Percentiles rank a stretch among this genome's conserved stretches.
phyloP scores from a whole-genome alignment of 768 basidiomycete species.

The Tephrocybe sp. region DNA sequence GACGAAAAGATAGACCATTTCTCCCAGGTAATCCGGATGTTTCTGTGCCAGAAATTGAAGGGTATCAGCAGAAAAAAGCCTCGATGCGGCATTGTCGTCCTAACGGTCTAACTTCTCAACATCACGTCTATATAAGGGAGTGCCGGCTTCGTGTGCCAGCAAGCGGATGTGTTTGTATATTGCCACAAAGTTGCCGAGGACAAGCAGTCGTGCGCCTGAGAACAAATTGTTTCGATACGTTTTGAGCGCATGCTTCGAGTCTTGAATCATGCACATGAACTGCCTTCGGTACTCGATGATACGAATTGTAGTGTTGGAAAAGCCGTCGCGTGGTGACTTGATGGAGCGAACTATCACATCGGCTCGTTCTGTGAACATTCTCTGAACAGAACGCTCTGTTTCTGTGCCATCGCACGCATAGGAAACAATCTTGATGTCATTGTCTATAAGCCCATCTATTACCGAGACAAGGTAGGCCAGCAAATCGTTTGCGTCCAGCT shows the following conservation, averaged over 20 bases:
- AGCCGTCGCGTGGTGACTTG: neutral
- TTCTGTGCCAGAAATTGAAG: slow-evolving; percentile 23
- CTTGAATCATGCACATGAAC: slow-evolving; percentile 21
- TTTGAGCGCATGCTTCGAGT: slow-evolving; percentile 30
- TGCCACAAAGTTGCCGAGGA: slow-evolving; percentile 21
- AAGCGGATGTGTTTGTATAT: slow-evolving; percentile 19
- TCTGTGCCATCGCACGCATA: slow-evolving; percentile 36
- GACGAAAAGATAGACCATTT: slow-evolving; percentile 37
- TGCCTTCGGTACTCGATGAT: neutral
- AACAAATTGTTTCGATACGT: slow-evolving; percentile 29
- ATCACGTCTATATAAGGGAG: slow-evolving; percentile 25
- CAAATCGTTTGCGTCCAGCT: slow-evolving; percentile 10
- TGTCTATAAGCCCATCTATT: slow-evolving; percentile 23
- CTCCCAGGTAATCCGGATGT: slow-evolving; percentile 24
- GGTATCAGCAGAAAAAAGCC: slow-evolving; percentile 33
- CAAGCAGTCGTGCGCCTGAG: slow-evolving; percentile 26
- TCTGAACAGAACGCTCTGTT: slow-evolving; percentile 27
- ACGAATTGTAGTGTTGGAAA: neutral
- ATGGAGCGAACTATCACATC: neutral
- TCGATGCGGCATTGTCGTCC: slow-evolving; percentile 41
- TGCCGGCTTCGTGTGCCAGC: slow-evolving; percentile 13
- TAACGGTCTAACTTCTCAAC: slow-evolving; percentile 40
- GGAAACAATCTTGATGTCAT: slow-evolving; percentile 25
- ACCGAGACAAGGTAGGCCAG: slow-evolving; percentile 13
- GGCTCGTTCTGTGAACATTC: slow-evolving; percentile 4